A percentile compares a stretch with the other conserved stretches of the same genome.
Evolutionary conservation across 306 rosid species (phyloP).

Genomic region (Hylodesmum podocarpum): DNA sequence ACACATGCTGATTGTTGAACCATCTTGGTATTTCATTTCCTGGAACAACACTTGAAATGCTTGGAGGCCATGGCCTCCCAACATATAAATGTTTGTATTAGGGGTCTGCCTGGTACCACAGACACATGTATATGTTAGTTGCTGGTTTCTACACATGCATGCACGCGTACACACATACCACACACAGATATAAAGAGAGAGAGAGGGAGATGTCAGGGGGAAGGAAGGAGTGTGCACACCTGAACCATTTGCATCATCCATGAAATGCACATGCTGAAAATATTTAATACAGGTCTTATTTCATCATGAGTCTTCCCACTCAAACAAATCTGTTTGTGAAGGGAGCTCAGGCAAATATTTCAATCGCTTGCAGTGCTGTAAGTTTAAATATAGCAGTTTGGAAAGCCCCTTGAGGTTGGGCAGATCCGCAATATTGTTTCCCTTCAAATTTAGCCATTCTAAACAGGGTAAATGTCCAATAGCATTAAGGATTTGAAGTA

Average conservation of each 20-base stretch:
- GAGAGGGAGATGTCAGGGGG: background rate
- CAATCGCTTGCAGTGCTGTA: background rate
- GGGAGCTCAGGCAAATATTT: background rate
- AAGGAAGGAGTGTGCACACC: background rate
- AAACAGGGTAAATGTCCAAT: background rate
- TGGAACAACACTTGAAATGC: background rate
- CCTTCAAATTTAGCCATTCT: background rate
- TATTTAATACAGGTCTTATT: too few species aligned
- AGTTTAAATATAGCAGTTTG: background rate
- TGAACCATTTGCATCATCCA: background rate
- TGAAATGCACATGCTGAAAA: background rate
- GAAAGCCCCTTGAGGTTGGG: background rate
- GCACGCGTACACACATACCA: too few species aligned
- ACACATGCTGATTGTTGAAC: background rate
- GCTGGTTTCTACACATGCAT: too few species aligned
- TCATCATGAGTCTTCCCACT: too few species aligned
- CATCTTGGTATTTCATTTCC: background rate
- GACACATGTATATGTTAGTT: background rate
- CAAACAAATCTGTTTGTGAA: background rate
- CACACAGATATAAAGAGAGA: background rate
- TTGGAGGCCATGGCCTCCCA: fast-evolving
- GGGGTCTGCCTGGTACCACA: background rate
- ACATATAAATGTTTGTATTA: background rate
- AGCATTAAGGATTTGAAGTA: background rate
- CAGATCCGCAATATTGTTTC: background rate